Conservation (phyloP, 2,329 filamentous ascomycete species). For the Xylaria sp. region DNA sequence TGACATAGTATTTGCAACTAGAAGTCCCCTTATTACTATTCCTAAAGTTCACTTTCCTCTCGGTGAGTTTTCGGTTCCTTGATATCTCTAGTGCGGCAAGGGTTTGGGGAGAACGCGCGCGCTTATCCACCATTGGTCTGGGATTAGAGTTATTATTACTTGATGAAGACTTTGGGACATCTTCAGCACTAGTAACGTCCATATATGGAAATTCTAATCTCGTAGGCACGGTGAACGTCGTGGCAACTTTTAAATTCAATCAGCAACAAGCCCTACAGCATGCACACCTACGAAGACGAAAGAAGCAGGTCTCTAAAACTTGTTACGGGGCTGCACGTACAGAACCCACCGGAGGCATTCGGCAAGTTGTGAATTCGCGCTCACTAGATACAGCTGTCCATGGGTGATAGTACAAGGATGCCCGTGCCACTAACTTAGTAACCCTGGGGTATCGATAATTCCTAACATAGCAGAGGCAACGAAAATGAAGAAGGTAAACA, state of each 20-base stretch:
- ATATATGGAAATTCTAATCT: background rate
- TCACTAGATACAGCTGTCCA: slow-evolving; percentile 6
- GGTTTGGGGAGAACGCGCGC: slow-evolving; percentile 28
- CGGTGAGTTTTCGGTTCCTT: slow-evolving; percentile 19
- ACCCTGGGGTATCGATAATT: background rate
- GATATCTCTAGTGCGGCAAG: slow-evolving; percentile 29
- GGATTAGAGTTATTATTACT: slow-evolving; percentile 32
- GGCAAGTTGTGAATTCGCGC: slow-evolving; percentile 26
- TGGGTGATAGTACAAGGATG: slow-evolving; percentile 24
- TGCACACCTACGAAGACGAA: slow-evolving; percentile 23
- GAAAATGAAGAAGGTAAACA: background rate
- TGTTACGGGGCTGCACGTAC: slow-evolving; percentile 18
- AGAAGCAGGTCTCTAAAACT: slow-evolving; percentile 34
- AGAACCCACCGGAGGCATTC: slow-evolving; percentile 20
- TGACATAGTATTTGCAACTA: slow-evolving; percentile 6
- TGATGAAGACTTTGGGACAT: slow-evolving; percentile 10
- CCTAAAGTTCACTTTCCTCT: slow-evolving; percentile 15
- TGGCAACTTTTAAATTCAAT: slow-evolving; percentile 5
- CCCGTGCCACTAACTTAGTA: slow-evolving; percentile 1
- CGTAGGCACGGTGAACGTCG: background rate
- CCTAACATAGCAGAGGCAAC: background rate
- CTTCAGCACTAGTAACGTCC: slow-evolving; percentile 7
- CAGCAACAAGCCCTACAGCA: slow-evolving; percentile 17
- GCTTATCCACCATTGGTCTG: slow-evolving; percentile 20
- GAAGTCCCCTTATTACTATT: slow-evolving; percentile 24